Evolutionary conservation across 208 protist genomes (phyloP).

Genomic region (Sergeia podlipaevii): DNA sequence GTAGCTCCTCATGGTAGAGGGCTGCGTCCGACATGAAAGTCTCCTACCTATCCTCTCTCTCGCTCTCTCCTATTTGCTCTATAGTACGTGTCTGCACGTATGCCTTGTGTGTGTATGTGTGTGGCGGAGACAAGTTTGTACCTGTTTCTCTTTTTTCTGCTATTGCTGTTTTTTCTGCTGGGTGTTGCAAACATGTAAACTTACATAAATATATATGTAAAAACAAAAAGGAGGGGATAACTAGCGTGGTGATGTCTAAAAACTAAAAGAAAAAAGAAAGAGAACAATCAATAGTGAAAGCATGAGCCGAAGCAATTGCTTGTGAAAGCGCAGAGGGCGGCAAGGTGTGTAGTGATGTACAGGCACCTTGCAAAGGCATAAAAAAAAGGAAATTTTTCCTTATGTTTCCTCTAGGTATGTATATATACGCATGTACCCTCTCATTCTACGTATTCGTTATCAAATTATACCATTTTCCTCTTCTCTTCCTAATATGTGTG

Average conservation of each 20-base stretch:
- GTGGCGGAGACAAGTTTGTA: no score
- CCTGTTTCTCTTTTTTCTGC: slow-evolving; percentile 2
- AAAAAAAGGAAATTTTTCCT: slow-evolving; percentile 1
- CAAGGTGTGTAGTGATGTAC: no score
- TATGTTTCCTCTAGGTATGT: no score
- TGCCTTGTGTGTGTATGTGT: slow-evolving; percentile 4
- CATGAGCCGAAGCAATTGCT: background rate
- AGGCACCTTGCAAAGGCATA: no score
- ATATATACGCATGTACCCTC: no score
- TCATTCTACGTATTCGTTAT: background rate
- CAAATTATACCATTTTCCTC: background rate
- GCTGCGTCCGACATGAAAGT: slow-evolving; percentile 30
- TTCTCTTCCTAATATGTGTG: background rate
- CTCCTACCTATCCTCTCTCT: background rate
- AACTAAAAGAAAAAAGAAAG: slow-evolving; percentile 3
- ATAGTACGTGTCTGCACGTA: background rate
- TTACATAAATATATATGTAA: background rate
- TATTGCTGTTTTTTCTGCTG: slow-evolving; percentile 1
- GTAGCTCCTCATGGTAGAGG: slow-evolving; percentile 66
- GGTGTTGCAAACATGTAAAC: background rate
- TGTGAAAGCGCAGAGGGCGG: no score
- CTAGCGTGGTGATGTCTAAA: background rate
- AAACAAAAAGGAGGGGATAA: slow-evolving; percentile 12
- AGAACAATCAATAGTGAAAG: background rate
- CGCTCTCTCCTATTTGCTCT: background rate